Percentiles rank a stretch among this genome's conserved stretches.
phyloP scores from a whole-genome alignment of 208 protist species.

The Trypanosoma melophagium region DNA sequence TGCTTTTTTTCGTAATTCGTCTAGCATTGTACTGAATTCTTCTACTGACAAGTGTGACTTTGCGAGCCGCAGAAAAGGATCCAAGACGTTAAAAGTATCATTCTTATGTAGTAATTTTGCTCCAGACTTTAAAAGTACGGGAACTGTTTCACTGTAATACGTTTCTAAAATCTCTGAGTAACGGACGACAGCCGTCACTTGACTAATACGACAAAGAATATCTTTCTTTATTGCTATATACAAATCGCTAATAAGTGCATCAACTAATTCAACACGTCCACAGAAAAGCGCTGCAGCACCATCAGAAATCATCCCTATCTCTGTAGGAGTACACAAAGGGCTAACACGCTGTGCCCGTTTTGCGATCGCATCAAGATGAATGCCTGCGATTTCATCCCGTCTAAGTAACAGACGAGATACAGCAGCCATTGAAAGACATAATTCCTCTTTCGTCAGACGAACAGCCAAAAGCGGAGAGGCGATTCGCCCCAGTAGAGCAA shows the following conservation, averaged over 20 bases:
- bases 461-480: constrained; percentile 33
- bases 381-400: neutral
- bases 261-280: constrained; percentile 26
- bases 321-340: constrained; percentile 48
- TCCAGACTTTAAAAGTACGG: constrained; percentile 1
- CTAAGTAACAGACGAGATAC: constrained; percentile 33
- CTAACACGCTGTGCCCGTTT: constrained; percentile 33
- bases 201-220: constrained; percentile 5
- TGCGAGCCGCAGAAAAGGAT: constrained; percentile 7
- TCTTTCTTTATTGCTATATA: constrained; percentile 22
- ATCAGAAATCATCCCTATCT: constrained; percentile 63
- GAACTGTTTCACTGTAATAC: constrained; percentile 20
- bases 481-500: constrained; percentile 29
- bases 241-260: constrained; percentile 40
- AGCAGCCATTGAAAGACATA: constrained; percentile 71
- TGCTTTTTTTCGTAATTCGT: constrained; percentile 21
- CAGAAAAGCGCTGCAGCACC: constrained; percentile 47
- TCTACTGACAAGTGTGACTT: neutral
- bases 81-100: constrained; percentile 18
- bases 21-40: constrained; percentile 1
- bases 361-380: constrained; percentile 9
- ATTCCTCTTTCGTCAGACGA: constrained; percentile 43
- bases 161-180: constrained; percentile 3
- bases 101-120: constrained; percentile 10
- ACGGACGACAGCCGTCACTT: constrained; percentile 24